Percentiles rank a stretch among this genome's conserved stretches.
phyloP scores from a whole-genome alignment of 768 basidiomycete species.

The Leccinum disarticulatum region DNA sequence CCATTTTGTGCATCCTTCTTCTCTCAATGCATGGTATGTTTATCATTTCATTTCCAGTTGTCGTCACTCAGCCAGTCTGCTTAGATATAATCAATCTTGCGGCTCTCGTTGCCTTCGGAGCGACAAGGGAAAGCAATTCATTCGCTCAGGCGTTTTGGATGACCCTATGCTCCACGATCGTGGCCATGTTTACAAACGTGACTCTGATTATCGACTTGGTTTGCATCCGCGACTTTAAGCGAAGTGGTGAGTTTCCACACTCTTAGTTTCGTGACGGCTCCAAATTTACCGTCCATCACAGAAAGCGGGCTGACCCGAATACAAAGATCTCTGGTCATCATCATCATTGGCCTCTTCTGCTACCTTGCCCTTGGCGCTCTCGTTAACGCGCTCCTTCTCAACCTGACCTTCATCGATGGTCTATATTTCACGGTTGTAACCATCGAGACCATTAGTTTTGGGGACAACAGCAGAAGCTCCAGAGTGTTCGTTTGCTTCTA shows the following conservation, averaged over 20 bases:
- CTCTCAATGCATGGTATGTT: slow-evolving; percentile 68
- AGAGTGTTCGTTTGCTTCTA: slow-evolving; percentile 64
- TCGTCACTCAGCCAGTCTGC: not conserved
- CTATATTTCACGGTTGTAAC: slow-evolving; percentile 77
- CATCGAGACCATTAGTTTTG: slow-evolving; percentile 75
- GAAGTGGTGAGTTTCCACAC: slow-evolving; percentile 47
- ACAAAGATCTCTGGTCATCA: slow-evolving; percentile 77
- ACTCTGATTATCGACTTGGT: slow-evolving; percentile 65
- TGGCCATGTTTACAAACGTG: slow-evolving; percentile 62
- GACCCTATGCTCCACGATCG: slow-evolving; percentile 71
- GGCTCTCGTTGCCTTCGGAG: slow-evolving; percentile 60
- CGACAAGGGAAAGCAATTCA: slow-evolving; percentile 64
- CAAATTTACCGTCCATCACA: slow-evolving; percentile 24
- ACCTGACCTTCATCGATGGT: slow-evolving; percentile 65
- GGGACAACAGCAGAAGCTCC: slow-evolving; percentile 51
- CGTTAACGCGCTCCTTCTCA: slow-evolving; percentile 47
- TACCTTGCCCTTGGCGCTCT: slow-evolving; percentile 77
- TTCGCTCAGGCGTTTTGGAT: slow-evolving; percentile 76
- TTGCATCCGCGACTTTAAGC: slow-evolving; percentile 58
- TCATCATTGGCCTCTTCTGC: slow-evolving; percentile 69
- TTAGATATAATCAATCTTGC: slow-evolving; percentile 70
- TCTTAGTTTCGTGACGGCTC: not conserved
- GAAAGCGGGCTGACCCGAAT: slow-evolving; percentile 80
- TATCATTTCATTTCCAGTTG: not conserved
- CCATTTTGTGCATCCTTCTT: slow-evolving; percentile 60